Evolutionary conservation across 1,284 basidiomycete genomes (phyloP).

Genomic region (Ganoderma lucidum): DNA sequence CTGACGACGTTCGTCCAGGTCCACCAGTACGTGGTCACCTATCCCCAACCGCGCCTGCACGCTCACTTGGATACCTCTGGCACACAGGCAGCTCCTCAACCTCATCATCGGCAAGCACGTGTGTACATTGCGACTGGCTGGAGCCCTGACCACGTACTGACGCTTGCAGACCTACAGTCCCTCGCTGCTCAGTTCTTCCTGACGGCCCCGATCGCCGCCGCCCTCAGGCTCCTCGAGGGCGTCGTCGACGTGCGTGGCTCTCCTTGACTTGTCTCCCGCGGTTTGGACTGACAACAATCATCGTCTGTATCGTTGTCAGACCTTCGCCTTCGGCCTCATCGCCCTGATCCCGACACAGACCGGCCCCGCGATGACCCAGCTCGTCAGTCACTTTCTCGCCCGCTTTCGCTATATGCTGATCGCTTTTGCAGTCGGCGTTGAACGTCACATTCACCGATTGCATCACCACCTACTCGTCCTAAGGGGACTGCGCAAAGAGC

Average conservation of each 20-base stretch:
- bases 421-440: neutral
- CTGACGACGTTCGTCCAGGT: constrained; percentile 19
- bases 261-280: neutral
- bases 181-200: constrained; percentile 19
- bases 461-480: constrained; percentile 10
- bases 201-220: constrained; percentile 19
- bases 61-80: neutral
- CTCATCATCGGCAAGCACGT: constrained; percentile 19
- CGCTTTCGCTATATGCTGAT: neutral
- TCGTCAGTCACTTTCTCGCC: neutral
- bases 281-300: neutral
- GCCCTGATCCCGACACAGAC: constrained; percentile 9
- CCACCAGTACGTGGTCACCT: constrained; percentile 7
- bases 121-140: neutral
- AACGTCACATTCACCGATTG: constrained; percentile 9
- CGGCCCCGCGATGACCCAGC: constrained; percentile 5
- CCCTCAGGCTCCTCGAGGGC: constrained; percentile 9
- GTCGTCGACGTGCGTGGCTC: constrained; percentile 10
- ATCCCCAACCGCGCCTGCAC: too few species aligned
- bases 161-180: neutral
- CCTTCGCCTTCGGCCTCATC: constrained; percentile 10
- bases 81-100: constrained; percentile 11
- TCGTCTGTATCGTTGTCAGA: neutral
- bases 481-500: neutral
- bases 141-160: neutral